Conservation (phyloP, 352 stramenopile species). For the Globisporangium cystogenes region DNA sequence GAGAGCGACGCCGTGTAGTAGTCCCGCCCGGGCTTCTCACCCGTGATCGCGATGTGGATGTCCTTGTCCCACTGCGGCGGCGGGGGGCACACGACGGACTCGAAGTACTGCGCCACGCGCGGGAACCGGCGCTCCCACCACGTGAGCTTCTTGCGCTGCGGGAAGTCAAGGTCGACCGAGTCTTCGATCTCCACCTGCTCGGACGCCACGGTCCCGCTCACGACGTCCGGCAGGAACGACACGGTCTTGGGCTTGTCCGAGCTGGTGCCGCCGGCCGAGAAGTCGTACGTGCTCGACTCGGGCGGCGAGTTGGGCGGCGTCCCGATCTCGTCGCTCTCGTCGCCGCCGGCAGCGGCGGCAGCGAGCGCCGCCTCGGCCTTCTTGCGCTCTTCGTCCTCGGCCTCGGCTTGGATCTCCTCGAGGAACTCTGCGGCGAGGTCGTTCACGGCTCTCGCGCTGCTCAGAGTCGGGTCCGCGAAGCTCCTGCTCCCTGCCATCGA, state of each 20-base stretch:
- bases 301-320: constrained; percentile 13
- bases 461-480: constrained; percentile 19
- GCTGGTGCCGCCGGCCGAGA: constrained; percentile 4
- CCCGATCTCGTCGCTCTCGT: constrained; percentile 11
- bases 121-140: constrained; percentile 53
- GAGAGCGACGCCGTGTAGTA: constrained; percentile 69
- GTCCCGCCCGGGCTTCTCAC: constrained; percentile 72
- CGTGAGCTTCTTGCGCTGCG: constrained; percentile 39
- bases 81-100: constrained; percentile 52
- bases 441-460: constrained; percentile 24
- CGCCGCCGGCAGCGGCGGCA: constrained; percentile 6
- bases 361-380: constrained; percentile 11
- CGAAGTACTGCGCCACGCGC: constrained; percentile 47
- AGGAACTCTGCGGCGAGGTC: constrained; percentile 42
- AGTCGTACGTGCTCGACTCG: constrained; percentile 6
- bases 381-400: constrained; percentile 29
- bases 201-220: constrained; percentile 26
- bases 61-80: constrained; percentile 82
- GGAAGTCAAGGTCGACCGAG: constrained; percentile 26
- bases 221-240: constrained; percentile 6
- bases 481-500: constrained; percentile 13
- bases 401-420: constrained; percentile 39
- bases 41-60: constrained; percentile 74
- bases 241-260: constrained; percentile 12
- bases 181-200: constrained; percentile 71